Evolutionary conservation across 1,284 basidiomycete species (phyloP), one percentile per base, ranked within the genome.

Genomic region (Apiotrichum montevideense): DNA sequence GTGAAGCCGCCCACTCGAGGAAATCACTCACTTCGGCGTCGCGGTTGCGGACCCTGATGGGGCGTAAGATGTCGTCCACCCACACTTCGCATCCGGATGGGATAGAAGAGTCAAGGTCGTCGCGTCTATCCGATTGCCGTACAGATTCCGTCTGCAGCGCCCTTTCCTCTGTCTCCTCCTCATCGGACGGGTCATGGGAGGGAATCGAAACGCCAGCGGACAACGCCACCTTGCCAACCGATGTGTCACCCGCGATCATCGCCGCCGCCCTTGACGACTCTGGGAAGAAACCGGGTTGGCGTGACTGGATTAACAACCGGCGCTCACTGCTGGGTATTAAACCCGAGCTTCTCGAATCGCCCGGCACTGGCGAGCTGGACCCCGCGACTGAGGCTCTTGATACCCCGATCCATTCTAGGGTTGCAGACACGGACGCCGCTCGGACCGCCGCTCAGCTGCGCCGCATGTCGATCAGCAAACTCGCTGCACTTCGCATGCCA

Each of bases 401-500:
- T 21, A 33, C 55, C 3, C 43, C 46, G 11, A 47, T 52, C 32
- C 8, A 49, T n/a, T 45, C 35, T 1, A n/a, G 32, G 29, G 29
- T 51, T n/a, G 45, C 51, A 11, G 46, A 53, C 52, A 55, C 37
- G 44, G 52, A 55, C 10, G 51, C 47, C 40, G 57, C 55, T 8
- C 56, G 56, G 35, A 56, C 58, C 6, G 62, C 58, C 0, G 65
- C 67, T 5, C 68, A 66, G 40, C 66, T 74, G 8, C 68, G 71
- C 6, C 59, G 67, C 13, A 49, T 66, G 1, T 73, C 71, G 2
- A 58, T 67, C n/a, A 49, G 53, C 53, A 74, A 74, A 57, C 54
- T 74, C 4, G 53, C 51, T 13, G 62, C 69, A 8, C 63, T 74
- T 11, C 66, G 67, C 47, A 61, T 63, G 40, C 70, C 73, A 7